Evolutionary conservation across 2,329 filamentous ascomycete species (phyloP).

Genomic region (Cladorrhinum sp.): DNA sequence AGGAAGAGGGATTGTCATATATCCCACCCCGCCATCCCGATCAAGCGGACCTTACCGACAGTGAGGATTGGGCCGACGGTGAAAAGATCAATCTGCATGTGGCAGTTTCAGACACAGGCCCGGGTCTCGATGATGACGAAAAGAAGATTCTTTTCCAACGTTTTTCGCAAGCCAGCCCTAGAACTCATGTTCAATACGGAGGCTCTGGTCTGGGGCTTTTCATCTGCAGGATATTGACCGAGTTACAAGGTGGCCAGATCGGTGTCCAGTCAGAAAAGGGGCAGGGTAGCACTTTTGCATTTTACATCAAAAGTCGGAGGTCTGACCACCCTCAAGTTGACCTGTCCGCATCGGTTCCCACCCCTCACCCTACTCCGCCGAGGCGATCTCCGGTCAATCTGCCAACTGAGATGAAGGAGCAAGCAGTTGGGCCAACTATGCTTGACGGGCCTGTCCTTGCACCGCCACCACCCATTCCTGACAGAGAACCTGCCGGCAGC

Average conservation of each 20-base stretch:
- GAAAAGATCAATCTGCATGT: slow-evolving; percentile 71
- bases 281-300: slow-evolving; percentile 70
- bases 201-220: slow-evolving; percentile 75
- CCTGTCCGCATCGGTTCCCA: slow-evolving; percentile 6
- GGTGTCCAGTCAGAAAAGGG: slow-evolving; percentile 66
- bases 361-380: background rate
- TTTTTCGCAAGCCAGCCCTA: slow-evolving; percentile 74
- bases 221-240: slow-evolving; percentile 71
- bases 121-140: slow-evolving; percentile 66
- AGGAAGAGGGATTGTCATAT: slow-evolving; percentile 42
- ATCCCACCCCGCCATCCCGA: slow-evolving; percentile 45
- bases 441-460: background rate
- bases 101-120: slow-evolving; percentile 68
- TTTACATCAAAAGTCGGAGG: slow-evolving; percentile 69
- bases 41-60: slow-evolving; percentile 46
- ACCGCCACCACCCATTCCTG: background rate
- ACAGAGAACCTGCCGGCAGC: slow-evolving; percentile 3
- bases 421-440: background rate
- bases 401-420: background rate
- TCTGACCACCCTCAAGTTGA: slow-evolving; percentile 18
- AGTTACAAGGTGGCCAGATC: slow-evolving; percentile 75
- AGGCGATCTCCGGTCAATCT: background rate
- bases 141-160: slow-evolving; percentile 72
- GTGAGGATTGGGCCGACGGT: slow-evolving; percentile 67
- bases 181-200: slow-evolving; percentile 74